phyloP scores from a whole-genome alignment of 2,329 filamentous ascomycete genomes.

The Ophiocordyceps sinensis region DNA sequence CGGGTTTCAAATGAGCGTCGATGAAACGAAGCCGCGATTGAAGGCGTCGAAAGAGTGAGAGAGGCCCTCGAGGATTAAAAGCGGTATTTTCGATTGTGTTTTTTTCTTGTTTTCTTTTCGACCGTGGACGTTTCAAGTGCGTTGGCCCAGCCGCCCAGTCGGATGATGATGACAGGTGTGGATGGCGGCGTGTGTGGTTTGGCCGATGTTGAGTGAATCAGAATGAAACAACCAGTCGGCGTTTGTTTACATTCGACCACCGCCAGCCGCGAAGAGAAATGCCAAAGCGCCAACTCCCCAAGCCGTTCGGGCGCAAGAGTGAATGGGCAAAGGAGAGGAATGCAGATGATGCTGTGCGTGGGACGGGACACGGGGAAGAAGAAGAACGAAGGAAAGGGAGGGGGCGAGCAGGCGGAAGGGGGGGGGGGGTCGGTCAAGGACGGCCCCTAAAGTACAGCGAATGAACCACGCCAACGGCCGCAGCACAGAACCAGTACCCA shows the following conservation, averaged over 20 bases:
- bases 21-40: background rate
- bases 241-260: conserved; percentile 1
- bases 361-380: background rate
- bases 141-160: background rate
- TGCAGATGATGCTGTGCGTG: conserved; percentile 1
- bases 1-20: background rate
- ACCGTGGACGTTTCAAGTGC: background rate
- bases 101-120: background rate
- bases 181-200: background rate
- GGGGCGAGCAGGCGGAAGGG: background rate
- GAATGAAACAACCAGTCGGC: conserved; percentile 1
- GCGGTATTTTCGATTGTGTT: background rate
- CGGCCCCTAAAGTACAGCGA: background rate
- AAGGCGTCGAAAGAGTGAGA: background rate
- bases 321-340: background rate
- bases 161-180: background rate
- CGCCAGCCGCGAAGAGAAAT: conserved; percentile 5
- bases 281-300: background rate
- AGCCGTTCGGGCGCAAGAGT: background rate
- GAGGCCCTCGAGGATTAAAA: background rate
- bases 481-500: too few species aligned
- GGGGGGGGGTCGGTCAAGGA: background rate
- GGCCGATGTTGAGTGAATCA: conserved; percentile 4
- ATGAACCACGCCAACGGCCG: too few species aligned
- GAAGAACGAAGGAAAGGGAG: background rate